Conservation (phyloP, 2,329 filamentous ascomycete species). For the Colletotrichum cordylinicola region DNA sequence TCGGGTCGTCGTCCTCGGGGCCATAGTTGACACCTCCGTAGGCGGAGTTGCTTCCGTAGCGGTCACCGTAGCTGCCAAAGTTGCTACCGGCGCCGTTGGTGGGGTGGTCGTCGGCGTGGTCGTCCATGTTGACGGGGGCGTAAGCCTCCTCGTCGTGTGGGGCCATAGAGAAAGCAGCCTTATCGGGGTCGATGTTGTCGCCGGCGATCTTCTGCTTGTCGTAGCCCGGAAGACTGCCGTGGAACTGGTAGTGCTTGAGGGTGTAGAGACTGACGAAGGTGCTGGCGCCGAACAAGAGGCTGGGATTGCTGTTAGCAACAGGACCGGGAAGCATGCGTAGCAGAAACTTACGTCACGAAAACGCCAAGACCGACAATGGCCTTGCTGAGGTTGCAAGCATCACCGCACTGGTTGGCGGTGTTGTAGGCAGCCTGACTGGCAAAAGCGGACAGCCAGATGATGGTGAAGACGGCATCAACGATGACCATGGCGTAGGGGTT, state of each 20-base stretch:
- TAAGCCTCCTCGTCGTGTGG: conserved; percentile 72
- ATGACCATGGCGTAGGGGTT: conserved; percentile 66
- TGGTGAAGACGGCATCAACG: conserved; percentile 61
- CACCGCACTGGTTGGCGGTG: conserved; percentile 57
- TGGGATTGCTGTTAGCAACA: conserved; percentile 33
- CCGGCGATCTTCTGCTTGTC: conserved; percentile 50
- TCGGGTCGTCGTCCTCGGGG: conserved; percentile 41
- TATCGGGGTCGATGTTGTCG: conserved; percentile 70
- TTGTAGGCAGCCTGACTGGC: conserved; percentile 71
- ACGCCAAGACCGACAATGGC: conserved; percentile 68
- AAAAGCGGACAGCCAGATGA: conserved; percentile 73
- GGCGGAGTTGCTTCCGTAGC: conserved; percentile 29
- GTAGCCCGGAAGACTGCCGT: conserved; percentile 67
- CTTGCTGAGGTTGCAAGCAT: conserved; percentile 66
- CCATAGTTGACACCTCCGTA: conserved; percentile 25
- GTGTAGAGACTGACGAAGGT: conserved; percentile 65
- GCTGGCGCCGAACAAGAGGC: conserved; percentile 60
- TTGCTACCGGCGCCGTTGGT: conserved; percentile 33
- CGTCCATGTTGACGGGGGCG: conserved; percentile 63
- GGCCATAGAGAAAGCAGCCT: conserved; percentile 72
- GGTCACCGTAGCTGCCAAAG: conserved; percentile 36
- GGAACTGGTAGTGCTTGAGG: conserved; percentile 65
- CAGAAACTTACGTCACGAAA: conserved; percentile 62
- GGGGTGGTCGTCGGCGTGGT: conserved; percentile 47
- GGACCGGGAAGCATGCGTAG: background rate